phyloP scores from a whole-genome alignment of 106 monocot genomes.

The Gastrodia elata region DNA sequence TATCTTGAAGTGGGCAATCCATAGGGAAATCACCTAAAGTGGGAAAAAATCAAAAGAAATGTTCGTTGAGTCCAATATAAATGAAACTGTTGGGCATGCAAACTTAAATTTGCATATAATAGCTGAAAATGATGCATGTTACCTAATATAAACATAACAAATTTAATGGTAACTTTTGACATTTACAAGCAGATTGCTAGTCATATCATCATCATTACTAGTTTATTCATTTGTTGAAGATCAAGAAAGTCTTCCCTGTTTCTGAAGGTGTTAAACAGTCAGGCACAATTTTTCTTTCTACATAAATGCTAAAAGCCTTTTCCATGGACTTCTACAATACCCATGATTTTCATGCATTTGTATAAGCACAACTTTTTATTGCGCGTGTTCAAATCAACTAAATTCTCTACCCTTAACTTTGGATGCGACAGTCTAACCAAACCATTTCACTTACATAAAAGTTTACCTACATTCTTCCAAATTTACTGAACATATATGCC shows the following conservation, averaged over 20 bases:
- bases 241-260: not conserved
- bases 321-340: not conserved
- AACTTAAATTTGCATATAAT: not conserved
- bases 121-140: not conserved
- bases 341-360: not conserved
- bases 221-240: not conserved
- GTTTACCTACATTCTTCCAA: not conserved
- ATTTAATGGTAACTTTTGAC: not conserved
- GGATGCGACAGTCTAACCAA: not conserved
- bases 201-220: not conserved
- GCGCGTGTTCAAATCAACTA: not conserved
- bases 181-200: not conserved
- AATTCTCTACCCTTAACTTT: not conserved
- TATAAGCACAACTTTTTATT: too few species aligned
- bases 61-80: not conserved
- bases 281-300: not conserved
- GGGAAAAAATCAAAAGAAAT: conserved; percentile 6
- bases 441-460: not conserved
- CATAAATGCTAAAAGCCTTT: not conserved
- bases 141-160: not conserved
- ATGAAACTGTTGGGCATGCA: not conserved
- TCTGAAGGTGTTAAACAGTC: not conserved
- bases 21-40: conserved; percentile 93
- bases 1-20: conserved; percentile 99
- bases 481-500: not conserved